phyloP scores from a whole-genome alignment of 2,329 filamentous ascomycete genomes.

The Stachybotrys chlorohalonatus region DNA sequence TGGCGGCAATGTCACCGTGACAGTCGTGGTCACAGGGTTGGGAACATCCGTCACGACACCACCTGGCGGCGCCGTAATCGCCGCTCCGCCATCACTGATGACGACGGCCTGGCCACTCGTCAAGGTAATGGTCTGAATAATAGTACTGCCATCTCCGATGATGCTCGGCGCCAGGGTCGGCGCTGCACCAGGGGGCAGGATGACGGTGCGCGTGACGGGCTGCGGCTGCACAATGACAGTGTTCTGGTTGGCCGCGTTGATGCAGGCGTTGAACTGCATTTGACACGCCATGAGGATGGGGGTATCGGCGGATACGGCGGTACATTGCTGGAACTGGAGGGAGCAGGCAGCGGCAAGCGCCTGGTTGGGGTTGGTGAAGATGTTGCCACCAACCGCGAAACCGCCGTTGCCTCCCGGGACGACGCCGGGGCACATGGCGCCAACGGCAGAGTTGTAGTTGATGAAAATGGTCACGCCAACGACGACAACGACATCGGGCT shows the following conservation, averaged over 20 bases:
- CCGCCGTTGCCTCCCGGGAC: conserved; percentile 8
- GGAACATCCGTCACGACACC: neutral
- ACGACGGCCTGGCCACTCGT: conserved; percentile 2
- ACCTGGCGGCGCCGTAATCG: neutral
- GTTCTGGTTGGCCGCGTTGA: conserved; percentile 12
- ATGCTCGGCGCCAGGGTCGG: conserved; percentile 9
- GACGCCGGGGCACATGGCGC: conserved; percentile 16
- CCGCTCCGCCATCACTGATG: conserved; percentile 1
- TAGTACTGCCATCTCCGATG: neutral
- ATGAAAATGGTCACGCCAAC: conserved; percentile 13
- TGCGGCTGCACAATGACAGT: conserved; percentile 8
- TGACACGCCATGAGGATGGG: conserved; percentile 13
- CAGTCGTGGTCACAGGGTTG: neutral
- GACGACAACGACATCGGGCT: conserved; percentile 12
- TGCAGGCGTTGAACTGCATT: conserved; percentile 13
- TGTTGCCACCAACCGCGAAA: conserved; percentile 12
- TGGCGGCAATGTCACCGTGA: neutral
- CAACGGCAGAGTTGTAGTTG: conserved; percentile 10
- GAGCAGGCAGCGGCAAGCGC: conserved; percentile 13
- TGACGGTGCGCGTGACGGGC: conserved; percentile 12
- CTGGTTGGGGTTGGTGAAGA: conserved; percentile 10
- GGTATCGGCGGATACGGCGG: conserved; percentile 13
- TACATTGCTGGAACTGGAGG: conserved; percentile 14
- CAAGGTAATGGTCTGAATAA: conserved; percentile 1
- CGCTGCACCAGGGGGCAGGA: conserved; percentile 14